These are phyloP conservation scores for Paraphoma chrysanthemicola DNA, from an alignment of 2,329 filamentous ascomycete species.

Conservation along the genomic window DNA sequence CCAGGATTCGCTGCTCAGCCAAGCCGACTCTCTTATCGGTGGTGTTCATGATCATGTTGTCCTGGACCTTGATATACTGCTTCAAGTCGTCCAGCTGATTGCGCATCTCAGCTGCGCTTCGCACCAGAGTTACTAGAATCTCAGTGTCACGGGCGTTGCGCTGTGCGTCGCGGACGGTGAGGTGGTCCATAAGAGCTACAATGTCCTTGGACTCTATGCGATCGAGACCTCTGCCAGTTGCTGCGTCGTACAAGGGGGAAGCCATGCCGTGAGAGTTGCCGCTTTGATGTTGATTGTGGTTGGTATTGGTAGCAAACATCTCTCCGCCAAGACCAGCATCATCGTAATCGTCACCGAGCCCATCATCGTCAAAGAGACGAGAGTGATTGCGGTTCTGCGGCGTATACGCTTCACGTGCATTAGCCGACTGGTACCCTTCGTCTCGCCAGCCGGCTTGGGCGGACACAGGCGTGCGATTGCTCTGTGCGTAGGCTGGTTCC, in stretches of 20 bases:
- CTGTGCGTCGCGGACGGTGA: conserved; percentile 96
- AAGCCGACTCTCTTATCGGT: conserved; percentile 89
- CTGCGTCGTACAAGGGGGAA: conserved; percentile 87
- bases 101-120: conserved; percentile 94
- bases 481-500: conserved; percentile 37
- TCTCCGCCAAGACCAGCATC: conserved; percentile 50
- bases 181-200: conserved; percentile 95
- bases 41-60: conserved; percentile 84
- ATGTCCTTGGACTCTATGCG: conserved; percentile 96
- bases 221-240: conserved; percentile 87
- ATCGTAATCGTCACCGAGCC: conserved; percentile 60
- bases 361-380: conserved; percentile 63
- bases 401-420: conserved; percentile 61
- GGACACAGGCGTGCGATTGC: conserved; percentile 47
- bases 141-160: conserved; percentile 95
- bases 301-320: conserved; percentile 51
- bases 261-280: conserved; percentile 91
- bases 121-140: conserved; percentile 91
- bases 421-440: conserved; percentile 90
- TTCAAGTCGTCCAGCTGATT: conserved; percentile 96
- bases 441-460: conserved; percentile 68
- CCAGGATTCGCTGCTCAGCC: conserved; percentile 80
- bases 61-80: conserved; percentile 86
- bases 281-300: conserved; percentile 73
- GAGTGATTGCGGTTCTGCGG: conserved; percentile 55